phyloP scores from a whole-genome alignment of 2,329 filamentous ascomycete species.

The Furcasterigmium furcatum region DNA sequence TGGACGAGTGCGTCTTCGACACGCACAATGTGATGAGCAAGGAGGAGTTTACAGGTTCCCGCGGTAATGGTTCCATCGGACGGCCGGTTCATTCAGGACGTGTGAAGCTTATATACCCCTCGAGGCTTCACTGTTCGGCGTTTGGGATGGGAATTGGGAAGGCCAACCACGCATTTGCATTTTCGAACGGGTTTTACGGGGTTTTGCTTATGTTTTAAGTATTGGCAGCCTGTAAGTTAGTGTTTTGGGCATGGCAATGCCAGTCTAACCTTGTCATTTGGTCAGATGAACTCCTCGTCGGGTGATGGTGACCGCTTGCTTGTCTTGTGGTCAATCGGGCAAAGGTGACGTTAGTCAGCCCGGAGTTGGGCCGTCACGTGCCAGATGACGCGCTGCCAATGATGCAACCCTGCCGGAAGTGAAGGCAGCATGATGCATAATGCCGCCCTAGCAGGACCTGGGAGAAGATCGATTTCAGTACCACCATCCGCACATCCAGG shows the following conservation, averaged over 20 bases:
- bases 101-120: not conserved
- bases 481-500: no score
- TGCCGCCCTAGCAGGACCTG: no score
- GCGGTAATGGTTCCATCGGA: not conserved
- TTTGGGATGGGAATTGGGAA: not conserved
- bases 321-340: no score
- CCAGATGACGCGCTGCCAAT: not conserved
- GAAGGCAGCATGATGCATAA: no score
- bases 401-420: not conserved
- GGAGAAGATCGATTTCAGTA: no score
- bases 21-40: slow-evolving; percentile 1
- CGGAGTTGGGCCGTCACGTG: not conserved
- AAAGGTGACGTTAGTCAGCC: not conserved
- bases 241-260: not conserved
- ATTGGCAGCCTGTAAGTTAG: not conserved
- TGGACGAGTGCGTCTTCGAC: no score
- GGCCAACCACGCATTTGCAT: no score
- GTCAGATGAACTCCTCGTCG: not conserved
- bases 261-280: not conserved
- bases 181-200: not conserved
- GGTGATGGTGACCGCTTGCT: no score
- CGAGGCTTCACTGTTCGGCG: not conserved
- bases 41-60: not conserved
- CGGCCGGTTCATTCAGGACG: not conserved
- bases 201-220: not conserved